These are phyloP conservation scores for Glycyrrhiza uralensis DNA, from an alignment of 306 rosid species.

Conservation along the genomic window DNA sequence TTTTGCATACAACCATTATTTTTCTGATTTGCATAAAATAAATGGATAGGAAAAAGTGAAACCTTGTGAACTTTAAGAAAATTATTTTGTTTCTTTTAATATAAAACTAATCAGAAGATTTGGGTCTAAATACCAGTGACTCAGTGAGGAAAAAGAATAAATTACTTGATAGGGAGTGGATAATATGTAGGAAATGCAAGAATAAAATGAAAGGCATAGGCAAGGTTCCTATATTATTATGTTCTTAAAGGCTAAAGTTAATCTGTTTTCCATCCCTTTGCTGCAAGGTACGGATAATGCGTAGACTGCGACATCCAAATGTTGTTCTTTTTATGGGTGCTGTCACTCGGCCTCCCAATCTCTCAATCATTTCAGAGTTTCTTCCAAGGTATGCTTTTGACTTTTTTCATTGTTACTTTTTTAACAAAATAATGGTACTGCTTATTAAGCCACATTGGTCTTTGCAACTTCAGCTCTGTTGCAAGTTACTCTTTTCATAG, in stretches of 20 bases:
- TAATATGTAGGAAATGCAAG: constrained; percentile 9
- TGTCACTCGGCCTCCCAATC: constrained; percentile 95
- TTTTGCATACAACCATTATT: not conserved
- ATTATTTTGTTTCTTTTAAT: not conserved
- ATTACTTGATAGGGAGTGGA: not conserved
- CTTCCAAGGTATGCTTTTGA: constrained; percentile 70
- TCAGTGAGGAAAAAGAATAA: constrained; percentile 10
- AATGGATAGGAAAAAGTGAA: constrained; percentile 4
- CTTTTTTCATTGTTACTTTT: not conserved
- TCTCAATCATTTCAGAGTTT: constrained; percentile 92
- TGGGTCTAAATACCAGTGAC: not conserved
- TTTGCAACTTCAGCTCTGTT: constrained; percentile 20
- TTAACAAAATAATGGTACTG: not conserved
- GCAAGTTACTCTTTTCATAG: constrained; percentile 1
- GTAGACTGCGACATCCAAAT: constrained; percentile 95
- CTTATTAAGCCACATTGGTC: constrained; percentile 5
- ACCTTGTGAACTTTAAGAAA: not conserved
- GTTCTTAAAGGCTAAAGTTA: constrained; percentile 1
- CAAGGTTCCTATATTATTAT: constrained; percentile 7
- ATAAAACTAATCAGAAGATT: constrained; percentile 12
- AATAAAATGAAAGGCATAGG: not conserved
- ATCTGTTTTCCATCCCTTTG: constrained; percentile 27
- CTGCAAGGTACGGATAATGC: constrained; percentile 92
- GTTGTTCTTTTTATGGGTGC: constrained; percentile 99
- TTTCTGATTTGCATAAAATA: constrained; percentile 3